Percentiles rank a stretch among this genome's conserved stretches.
These are phyloP conservation scores for Auxenochlorella protothecoides DNA, from an alignment of 139 green algal genomes.

Conservation along the genomic window DNA sequence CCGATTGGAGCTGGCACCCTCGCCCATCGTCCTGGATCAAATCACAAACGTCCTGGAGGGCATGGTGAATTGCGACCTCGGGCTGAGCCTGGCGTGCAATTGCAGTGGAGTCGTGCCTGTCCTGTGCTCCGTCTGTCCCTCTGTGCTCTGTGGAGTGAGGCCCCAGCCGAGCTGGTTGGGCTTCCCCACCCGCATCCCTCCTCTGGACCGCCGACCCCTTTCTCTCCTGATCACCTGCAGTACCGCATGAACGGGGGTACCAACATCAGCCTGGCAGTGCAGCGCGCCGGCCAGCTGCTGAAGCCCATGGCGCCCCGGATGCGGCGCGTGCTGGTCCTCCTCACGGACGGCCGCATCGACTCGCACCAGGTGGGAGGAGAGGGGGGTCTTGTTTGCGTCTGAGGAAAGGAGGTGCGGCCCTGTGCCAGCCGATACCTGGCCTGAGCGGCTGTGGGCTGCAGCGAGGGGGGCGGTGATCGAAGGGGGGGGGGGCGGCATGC, in stretches of 20 bases:
- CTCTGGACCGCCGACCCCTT: neutral
- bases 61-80: neutral
- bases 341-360: slow-evolving; percentile 55
- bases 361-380: slow-evolving; percentile 17
- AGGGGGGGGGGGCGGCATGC: too few relatives aligned
- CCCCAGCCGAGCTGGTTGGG: neutral
- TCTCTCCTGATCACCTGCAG: slow-evolving; percentile 17
- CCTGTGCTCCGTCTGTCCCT: too few relatives aligned
- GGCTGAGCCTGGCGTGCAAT: neutral
- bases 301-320: slow-evolving; percentile 13
- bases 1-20: slow-evolving; percentile 34
- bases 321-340: slow-evolving; percentile 37
- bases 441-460: too few relatives aligned
- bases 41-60: neutral
- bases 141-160: too few relatives aligned
- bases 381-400: too few relatives aligned
- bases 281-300: slow-evolving; percentile 48
- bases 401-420: too few relatives aligned
- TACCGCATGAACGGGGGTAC: slow-evolving; percentile 67
- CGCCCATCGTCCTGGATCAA: neutral
- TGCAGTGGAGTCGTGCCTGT: neutral
- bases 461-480: too few relatives aligned
- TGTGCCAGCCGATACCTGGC: too few relatives aligned
- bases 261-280: slow-evolving; percentile 53
- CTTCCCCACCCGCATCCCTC: neutral